Conservation (phyloP, 192 early-diverging fungal genomes). For the Entophlyctis helioformis region DNA sequence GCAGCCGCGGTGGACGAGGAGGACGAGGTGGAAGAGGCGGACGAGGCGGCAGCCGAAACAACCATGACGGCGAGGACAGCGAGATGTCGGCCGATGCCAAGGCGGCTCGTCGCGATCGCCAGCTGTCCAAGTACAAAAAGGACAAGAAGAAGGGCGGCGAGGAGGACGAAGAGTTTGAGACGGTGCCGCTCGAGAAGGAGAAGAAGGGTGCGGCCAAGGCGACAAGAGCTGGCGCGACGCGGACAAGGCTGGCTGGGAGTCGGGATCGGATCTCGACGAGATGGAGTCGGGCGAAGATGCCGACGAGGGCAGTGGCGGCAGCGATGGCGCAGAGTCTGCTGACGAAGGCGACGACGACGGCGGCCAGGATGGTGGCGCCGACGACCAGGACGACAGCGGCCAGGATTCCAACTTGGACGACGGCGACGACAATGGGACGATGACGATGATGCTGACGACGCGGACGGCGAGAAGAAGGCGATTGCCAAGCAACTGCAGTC, state of each 20-base stretch:
- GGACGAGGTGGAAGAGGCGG: slow-evolving; percentile 3
- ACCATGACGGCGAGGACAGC: background rate
- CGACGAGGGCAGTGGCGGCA: slow-evolving; percentile 2
- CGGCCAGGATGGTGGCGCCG: background rate
- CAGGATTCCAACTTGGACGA: slow-evolving; percentile 2
- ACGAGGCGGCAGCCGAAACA: slow-evolving; percentile 1
- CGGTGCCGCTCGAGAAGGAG: slow-evolving; percentile 15
- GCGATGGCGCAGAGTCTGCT: slow-evolving; percentile 6
- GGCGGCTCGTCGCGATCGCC: too few relatives aligned
- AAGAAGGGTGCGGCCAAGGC: too few relatives aligned
- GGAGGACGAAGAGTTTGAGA: slow-evolving; percentile 21
- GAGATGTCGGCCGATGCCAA: too few relatives aligned
- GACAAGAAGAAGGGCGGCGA: slow-evolving; percentile 10
- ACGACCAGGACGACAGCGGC: background rate
- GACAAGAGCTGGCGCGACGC: too few relatives aligned
- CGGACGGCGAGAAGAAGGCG: slow-evolving; percentile 9
- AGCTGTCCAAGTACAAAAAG: slow-evolving; percentile 4
- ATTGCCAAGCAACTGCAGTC: slow-evolving; percentile 27
- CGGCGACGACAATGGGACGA: slow-evolving; percentile 1
- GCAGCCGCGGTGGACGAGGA: background rate
- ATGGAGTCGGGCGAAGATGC: slow-evolving; percentile 4
- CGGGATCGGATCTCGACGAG: slow-evolving; percentile 13
- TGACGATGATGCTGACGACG: slow-evolving; percentile 8
- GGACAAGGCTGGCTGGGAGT: slow-evolving; percentile 21
- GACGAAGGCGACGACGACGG: background rate